Percentiles rank a stretch among this genome's conserved stretches.
phyloP scores from a whole-genome alignment of 1,284 basidiomycete species.

The Sanghuangporus sanghuang region DNA sequence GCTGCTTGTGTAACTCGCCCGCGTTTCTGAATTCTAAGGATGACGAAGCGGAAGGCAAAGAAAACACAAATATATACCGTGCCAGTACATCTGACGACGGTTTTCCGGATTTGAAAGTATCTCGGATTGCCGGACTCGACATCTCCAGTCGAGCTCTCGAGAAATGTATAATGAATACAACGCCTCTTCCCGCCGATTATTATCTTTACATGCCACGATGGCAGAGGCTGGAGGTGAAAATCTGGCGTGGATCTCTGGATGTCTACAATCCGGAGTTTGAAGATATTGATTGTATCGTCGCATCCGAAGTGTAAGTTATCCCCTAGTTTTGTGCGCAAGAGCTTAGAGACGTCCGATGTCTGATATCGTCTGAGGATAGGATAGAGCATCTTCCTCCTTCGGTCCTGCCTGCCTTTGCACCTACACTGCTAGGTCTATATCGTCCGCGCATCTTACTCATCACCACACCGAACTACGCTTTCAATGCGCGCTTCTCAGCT shows the following conservation, averaged over 20 bases:
- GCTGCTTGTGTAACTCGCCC: constrained; percentile 64
- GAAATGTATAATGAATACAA: constrained; percentile 30
- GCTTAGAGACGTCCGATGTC: background rate
- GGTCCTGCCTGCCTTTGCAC: constrained; percentile 73
- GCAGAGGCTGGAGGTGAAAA: constrained; percentile 65
- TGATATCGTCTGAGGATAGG: constrained; percentile 32
- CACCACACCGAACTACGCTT: constrained; percentile 88
- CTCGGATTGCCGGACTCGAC: constrained; percentile 64
- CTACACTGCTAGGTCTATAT: constrained; percentile 79
- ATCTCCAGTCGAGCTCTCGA: constrained; percentile 46
- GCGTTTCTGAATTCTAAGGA: constrained; percentile 44
- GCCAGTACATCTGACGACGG: constrained; percentile 29
- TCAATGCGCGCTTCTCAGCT: constrained; percentile 80
- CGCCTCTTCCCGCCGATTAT: constrained; percentile 6
- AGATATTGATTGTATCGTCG: constrained; percentile 77
- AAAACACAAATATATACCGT: background rate
- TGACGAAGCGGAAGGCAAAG: constrained; percentile 21
- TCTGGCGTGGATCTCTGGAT: constrained; percentile 84
- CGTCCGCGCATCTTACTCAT: constrained; percentile 75
- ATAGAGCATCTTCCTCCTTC: constrained; percentile 83
- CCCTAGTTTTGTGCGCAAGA: background rate
- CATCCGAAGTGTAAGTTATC: constrained; percentile 76
- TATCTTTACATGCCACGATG: constrained; percentile 43
- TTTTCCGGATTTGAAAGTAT: constrained; percentile 55
- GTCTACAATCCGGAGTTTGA: constrained; percentile 70